phyloP scores from a whole-genome alignment of 2,329 filamentous ascomycete genomes.

The Scedosporium boydii region DNA sequence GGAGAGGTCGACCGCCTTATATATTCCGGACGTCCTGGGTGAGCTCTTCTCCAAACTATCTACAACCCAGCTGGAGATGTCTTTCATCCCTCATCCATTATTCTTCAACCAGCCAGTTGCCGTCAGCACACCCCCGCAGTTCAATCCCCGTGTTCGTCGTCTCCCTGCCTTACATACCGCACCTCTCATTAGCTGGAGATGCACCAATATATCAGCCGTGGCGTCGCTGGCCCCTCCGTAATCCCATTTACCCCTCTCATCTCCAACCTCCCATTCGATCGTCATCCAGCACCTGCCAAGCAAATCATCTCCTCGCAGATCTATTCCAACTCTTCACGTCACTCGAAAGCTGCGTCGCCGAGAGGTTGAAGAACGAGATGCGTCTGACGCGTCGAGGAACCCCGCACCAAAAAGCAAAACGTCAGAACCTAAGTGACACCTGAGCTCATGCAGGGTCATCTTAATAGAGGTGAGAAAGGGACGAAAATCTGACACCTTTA shows the following conservation, averaged over 20 bases:
- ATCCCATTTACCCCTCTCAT: neutral
- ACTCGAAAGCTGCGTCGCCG: neutral
- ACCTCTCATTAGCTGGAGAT: neutral
- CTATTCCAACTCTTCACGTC: neutral
- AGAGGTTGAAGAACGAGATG: neutral
- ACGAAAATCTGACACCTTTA: neutral
- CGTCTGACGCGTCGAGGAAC: neutral
- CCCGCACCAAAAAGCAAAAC: neutral
- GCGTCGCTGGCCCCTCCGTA: neutral
- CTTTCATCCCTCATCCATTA: neutral
- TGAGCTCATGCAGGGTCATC: neutral
- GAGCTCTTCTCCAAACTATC: no score
- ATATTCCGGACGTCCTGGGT: no score
- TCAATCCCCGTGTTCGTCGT: neutral
- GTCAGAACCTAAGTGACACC: neutral
- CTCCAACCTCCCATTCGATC: neutral
- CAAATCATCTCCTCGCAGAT: neutral
- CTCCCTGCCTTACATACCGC: neutral
- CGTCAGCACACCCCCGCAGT: neutral
- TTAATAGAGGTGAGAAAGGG: neutral
- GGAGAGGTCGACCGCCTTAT: no score
- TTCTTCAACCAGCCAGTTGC: neutral
- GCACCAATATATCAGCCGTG: conserved; percentile 1
- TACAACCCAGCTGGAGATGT: no score
- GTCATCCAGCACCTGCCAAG: neutral